A percentile compares a stretch with the other conserved stretches of the same genome.
These are phyloP conservation scores for Nakazawaea siamensis DNA, from an alignment of 805 yeast species.

Conservation along the genomic window DNA sequence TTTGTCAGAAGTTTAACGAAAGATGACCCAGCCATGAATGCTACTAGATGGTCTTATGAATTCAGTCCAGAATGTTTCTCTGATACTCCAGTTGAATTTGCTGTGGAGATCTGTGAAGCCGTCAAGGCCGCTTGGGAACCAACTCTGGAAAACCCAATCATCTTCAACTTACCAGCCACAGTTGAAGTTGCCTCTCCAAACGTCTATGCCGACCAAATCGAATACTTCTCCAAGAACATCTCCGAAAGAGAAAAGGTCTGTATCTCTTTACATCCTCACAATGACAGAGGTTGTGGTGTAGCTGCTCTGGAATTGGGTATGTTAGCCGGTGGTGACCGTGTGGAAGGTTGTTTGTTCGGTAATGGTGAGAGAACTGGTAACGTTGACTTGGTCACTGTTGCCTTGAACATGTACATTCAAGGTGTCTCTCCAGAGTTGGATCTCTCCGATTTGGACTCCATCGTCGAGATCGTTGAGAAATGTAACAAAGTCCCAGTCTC, in stretches of 20 bases:
- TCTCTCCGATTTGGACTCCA: conserved; percentile 57
- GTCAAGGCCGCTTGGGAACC: conserved; percentile 78
- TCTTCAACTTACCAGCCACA: conserved; percentile 75
- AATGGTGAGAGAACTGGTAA: conserved; percentile 85
- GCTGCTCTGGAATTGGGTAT: conserved; percentile 75
- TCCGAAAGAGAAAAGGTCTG: conserved; percentile 64
- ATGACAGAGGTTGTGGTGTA: conserved; percentile 79
- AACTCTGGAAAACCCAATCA: conserved; percentile 62
- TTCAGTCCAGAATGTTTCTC: conserved; percentile 76
- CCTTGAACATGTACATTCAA: conserved; percentile 69
- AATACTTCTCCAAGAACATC: conserved; percentile 61
- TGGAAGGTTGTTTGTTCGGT: conserved; percentile 77
- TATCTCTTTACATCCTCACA: conserved; percentile 68
- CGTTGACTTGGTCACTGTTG: conserved; percentile 70
- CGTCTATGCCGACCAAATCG: conserved; percentile 74
- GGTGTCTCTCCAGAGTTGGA: conserved; percentile 69
- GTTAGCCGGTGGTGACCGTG: conserved; percentile 81
- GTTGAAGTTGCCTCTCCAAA: conserved; percentile 74
- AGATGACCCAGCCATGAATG: conserved; percentile 59
- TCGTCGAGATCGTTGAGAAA: conserved; percentile 63
- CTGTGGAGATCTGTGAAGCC: conserved; percentile 72
- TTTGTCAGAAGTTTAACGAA: conserved; percentile 63
- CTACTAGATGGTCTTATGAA: conserved; percentile 63
- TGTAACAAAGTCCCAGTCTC: conserved; percentile 72
- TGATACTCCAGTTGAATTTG: conserved; percentile 67